Base-by-base conservation (phyloP, 257 asterid species). In the Solanum acaule region DNA sequence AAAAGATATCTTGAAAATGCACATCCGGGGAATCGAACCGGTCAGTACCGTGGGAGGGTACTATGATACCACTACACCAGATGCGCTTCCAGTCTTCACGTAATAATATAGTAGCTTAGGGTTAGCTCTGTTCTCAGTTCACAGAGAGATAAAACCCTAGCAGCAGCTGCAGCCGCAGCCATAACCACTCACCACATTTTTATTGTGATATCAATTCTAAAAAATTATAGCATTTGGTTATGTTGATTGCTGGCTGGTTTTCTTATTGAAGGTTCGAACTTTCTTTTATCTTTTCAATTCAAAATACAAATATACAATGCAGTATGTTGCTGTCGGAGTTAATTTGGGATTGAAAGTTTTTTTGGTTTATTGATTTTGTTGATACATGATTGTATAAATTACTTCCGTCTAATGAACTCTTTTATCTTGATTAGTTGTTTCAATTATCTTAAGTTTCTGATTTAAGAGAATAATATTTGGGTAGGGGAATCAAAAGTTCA, bases 51-150 rank as follows among this genome's bases (percentile, higher is more conserved):
- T 52, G 61, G 61, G 98, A 96, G 99, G 99, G 99, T 97, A 96
- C 99, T 94, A 96, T 97, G 99, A 97, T 97, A 94, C 98, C 61
- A 52, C 23, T 52, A 52, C 61, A 52, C 61, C 9, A 52, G 61
- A 16, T 52, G 61, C 23, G 61, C 61, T 6, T 52, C 9, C 13
- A 0, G 46, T 10, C 2, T 11, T 23, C 3, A 18, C 22, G 10
- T n/a, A n/a, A n/a, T 16, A 52, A 20, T 8, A 59, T 3, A 8
- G 3, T 22, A 61, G 2, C 5, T 25, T 27, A 67, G 20, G 6
- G 76, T 6, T 13, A 68, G 22, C 40, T 29, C 38, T 4, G 8
- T 68, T 59, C 5, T 33, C 40, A 14, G 6, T 67, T 52, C 33
- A 10, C 40, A 15, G n/a, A 71, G 81, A 15, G 81, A 20, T 73